These are phyloP conservation scores for Amylocystis lapponica DNA, from an alignment of 768 basidiomycete genomes.

Conservation along the genomic window DNA sequence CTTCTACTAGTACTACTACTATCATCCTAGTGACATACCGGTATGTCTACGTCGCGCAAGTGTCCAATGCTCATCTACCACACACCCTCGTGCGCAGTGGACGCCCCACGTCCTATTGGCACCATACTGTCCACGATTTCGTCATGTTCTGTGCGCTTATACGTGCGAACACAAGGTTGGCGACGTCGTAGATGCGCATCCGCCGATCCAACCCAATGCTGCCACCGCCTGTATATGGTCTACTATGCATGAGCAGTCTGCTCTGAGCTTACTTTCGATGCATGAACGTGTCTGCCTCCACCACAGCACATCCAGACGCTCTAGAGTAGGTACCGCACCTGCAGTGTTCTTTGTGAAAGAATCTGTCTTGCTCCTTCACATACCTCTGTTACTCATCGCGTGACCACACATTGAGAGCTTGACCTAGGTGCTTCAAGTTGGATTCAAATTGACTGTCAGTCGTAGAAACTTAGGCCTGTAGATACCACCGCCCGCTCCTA, in stretches of 20 bases:
- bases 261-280: background rate
- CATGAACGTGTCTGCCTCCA: slow-evolving; percentile 42
- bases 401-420: slow-evolving; percentile 65
- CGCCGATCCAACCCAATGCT: slow-evolving; percentile 85
- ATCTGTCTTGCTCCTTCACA: slow-evolving; percentile 68
- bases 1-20: no score
- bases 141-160: slow-evolving; percentile 75
- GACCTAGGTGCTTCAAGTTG: slow-evolving; percentile 20
- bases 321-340: slow-evolving; percentile 68
- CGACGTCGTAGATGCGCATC: slow-evolving; percentile 84
- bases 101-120: slow-evolving; percentile 45
- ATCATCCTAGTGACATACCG: no score
- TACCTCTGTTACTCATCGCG: slow-evolving; percentile 55
- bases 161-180: slow-evolving; percentile 82
- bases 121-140: slow-evolving; percentile 60
- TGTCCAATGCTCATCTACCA: background rate
- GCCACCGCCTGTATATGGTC: slow-evolving; percentile 80
- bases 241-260: slow-evolving; percentile 19
- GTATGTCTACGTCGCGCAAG: no score
- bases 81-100: slow-evolving; percentile 12
- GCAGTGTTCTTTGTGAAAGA: slow-evolving; percentile 84
- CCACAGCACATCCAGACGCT: slow-evolving; percentile 92
- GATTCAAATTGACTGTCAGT: background rate
- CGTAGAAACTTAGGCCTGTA: background rate
- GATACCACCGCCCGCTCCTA: background rate